Conservation (phyloP, 768 basidiomycete species). For the Leccinum pellstonianum region DNA sequence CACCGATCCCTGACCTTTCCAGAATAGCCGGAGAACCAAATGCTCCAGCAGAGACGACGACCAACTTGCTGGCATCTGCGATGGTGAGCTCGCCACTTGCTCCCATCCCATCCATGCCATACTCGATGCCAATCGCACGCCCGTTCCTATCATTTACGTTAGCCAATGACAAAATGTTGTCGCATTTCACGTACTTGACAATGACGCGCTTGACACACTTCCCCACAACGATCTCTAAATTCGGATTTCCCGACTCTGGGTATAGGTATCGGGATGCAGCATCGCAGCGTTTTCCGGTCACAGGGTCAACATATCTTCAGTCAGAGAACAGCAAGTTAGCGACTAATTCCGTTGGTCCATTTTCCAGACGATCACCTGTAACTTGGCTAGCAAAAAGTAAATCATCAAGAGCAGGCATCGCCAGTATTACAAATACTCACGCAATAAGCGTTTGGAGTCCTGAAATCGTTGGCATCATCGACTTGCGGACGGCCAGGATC, state of each 20-base stretch:
- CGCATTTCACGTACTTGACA: background rate
- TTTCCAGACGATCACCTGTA: too few species aligned
- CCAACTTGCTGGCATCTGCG: conserved; percentile 34
- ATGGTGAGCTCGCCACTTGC: conserved; percentile 3
- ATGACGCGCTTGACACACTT: conserved; percentile 1
- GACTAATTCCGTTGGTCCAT: too few species aligned
- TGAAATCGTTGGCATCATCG: too few species aligned
- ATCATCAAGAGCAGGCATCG: conserved; percentile 18
- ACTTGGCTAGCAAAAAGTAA: too few species aligned
- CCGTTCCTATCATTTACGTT: conserved; percentile 24
- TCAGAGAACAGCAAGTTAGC: too few species aligned
- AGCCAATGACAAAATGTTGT: background rate
- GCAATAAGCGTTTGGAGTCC: too few species aligned
- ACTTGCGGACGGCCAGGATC: too few species aligned
- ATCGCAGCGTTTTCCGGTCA: conserved; percentile 35
- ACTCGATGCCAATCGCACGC: conserved; percentile 38
- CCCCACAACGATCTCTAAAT: conserved; percentile 32
- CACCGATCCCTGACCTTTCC: conserved; percentile 41
- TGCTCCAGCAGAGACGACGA: conserved; percentile 50
- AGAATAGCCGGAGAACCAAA: conserved; percentile 57
- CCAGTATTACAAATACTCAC: too few species aligned
- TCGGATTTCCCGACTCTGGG: conserved; percentile 23
- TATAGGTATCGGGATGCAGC: conserved; percentile 35
- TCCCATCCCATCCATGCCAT: conserved; percentile 12
- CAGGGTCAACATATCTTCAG: conserved; percentile 51